phyloP scores from a whole-genome alignment of 2,329 filamentous ascomycete species.

The Fusarium staphyleae region DNA sequence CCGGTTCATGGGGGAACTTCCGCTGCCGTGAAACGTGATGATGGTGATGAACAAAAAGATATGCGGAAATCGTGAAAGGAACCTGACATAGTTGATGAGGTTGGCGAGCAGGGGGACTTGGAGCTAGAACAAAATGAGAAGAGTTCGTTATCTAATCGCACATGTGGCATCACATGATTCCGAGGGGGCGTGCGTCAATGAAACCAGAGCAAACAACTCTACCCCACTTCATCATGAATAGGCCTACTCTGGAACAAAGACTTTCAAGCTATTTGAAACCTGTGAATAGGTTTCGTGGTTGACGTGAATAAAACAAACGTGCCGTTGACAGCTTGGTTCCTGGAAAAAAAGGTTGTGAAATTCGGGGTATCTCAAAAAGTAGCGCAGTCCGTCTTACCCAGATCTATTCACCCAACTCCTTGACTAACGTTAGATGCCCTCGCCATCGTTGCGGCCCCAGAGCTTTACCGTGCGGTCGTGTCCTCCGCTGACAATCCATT shows the following conservation, averaged over 20 bases:
- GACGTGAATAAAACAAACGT: no score
- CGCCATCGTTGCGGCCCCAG: slow-evolving; percentile 85
- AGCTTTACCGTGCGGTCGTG: slow-evolving; percentile 96
- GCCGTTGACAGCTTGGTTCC: not conserved
- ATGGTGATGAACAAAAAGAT: slow-evolving; percentile 23
- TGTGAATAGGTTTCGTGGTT: no score
- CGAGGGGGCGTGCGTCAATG: slow-evolving; percentile 6
- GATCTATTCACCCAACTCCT: slow-evolving; percentile 19
- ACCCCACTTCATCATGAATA: slow-evolving; percentile 13
- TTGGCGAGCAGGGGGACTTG: slow-evolving; percentile 33
- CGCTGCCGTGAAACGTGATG: slow-evolving; percentile 17
- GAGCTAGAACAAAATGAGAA: slow-evolving; percentile 10
- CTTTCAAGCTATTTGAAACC: no score
- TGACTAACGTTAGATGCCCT: slow-evolving; percentile 56
- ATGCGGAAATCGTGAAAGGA: slow-evolving; percentile 29
- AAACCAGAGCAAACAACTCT: not conserved
- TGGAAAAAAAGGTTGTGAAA: slow-evolving; percentile 8
- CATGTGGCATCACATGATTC: slow-evolving; percentile 34
- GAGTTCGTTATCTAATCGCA: slow-evolving; percentile 40
- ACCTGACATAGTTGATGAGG: slow-evolving; percentile 34
- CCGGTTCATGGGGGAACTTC: slow-evolving; percentile 37
- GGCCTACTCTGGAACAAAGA: slow-evolving; percentile 9
- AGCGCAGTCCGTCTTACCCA: slow-evolving; percentile 26
- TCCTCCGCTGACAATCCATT: slow-evolving; percentile 93
- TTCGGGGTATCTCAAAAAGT: slow-evolving; percentile 39